Base-by-base conservation (phyloP, 805 yeast species). In the Lipomyces chichibuensis region DNA sequence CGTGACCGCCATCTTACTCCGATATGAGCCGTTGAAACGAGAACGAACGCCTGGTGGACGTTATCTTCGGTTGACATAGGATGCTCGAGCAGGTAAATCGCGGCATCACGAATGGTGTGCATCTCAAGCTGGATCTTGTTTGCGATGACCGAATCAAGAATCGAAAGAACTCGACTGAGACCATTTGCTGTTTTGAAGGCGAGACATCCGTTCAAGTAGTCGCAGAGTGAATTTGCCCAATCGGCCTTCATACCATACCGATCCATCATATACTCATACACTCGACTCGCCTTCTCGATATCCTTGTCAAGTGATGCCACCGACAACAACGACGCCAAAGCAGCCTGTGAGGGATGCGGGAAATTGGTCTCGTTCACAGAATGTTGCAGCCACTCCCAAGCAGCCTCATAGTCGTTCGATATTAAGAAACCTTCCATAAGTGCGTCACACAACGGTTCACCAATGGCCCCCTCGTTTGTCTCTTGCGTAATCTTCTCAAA, bases 301-400 rank as follows among this genome's bases (percentile, higher is more conserved):
- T 74, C 64, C 17, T 64, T 65, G 11, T 64, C 63, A 1, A 43
- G 60, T 33, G 71, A 69, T 17, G 70, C 75, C 65, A 67, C 62
- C 1, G 74, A 57, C 39, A 77, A 66, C n/a, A 72, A 59, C 17
- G 46, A 58, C 8, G 60, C 66, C 20, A 77, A 25, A 13, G 75
- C 37, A 46, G 32, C 29, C 11, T 56, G 32, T 37, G 65, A 33
- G 64, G 60, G 64, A n/a, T 27, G 37, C 6, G 54, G 55, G 7
- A 62, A 46, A 43, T 43, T 17, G 6, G 33, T 55, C 57, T 75
- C 76, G 3, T 37, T 29, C 17, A 72, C 73, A 17, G 72, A 51
- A 29, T 68, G 60, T 64, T 64, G 65, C 25, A 75, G 62, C 78
- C 79, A 77, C 7, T 59, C 61, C 77, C 77, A 77, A 0, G 77